Conservation (phyloP, 2,329 filamentous ascomycete species). For the Hypoxylon sp. region DNA sequence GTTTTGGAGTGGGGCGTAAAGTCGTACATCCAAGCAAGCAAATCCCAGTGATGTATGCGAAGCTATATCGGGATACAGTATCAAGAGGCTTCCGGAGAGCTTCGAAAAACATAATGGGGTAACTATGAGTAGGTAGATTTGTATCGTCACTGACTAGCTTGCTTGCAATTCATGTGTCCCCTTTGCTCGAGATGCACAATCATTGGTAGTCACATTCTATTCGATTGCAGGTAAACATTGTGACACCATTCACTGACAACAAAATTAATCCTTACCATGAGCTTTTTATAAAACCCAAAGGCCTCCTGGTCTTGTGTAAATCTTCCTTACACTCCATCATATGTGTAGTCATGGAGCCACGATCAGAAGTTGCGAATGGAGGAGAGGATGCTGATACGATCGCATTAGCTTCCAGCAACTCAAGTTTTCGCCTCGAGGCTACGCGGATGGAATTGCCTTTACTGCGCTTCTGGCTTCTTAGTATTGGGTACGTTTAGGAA, state of each 20-base stretch:
- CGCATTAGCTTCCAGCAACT: constrained; percentile 7
- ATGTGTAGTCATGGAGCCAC: neutral
- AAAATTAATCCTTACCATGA: constrained; percentile 4
- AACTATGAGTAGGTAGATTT: neutral
- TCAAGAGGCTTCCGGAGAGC: constrained; percentile 2
- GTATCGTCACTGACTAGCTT: no score
- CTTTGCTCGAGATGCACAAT: no score
- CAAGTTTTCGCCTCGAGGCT: constrained; percentile 9
- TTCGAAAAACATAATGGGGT: constrained; percentile 3
- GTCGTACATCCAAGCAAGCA: constrained; percentile 22
- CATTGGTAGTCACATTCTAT: no score
- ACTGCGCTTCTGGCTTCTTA: constrained; percentile 34
- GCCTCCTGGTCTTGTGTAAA: constrained; percentile 2
- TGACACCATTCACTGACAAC: constrained; percentile 10
- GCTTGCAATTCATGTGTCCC: no score
- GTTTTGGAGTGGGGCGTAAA: constrained; percentile 15
- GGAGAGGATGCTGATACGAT: constrained; percentile 18
- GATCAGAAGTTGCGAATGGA: neutral
- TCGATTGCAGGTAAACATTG: no score
- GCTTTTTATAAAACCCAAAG: constrained; percentile 10
- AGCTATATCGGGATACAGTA: constrained; percentile 1
- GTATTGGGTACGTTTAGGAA: constrained; percentile 34
- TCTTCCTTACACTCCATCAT: neutral
- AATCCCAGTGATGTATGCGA: constrained; percentile 6
- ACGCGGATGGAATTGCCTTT: constrained; percentile 29